These are phyloP conservation scores for Verticillium dahliae DNA, from an alignment of 2,329 filamentous ascomycete genomes.

Conservation along the genomic window DNA sequence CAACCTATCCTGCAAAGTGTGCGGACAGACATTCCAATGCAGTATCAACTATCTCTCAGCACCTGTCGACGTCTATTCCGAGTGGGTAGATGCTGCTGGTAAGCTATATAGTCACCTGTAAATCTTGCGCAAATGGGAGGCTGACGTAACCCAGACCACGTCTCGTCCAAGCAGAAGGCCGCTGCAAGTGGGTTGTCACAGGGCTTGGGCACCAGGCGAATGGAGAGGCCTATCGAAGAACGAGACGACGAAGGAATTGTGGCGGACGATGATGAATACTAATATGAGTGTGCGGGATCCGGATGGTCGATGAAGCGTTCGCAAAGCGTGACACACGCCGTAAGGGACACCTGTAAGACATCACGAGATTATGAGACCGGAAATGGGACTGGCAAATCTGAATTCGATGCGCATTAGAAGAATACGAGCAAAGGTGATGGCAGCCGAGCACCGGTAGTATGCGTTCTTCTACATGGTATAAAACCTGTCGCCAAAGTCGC, in stretches of 20 bases:
- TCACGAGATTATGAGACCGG: not conserved
- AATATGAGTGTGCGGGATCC: slow-evolving; percentile 14
- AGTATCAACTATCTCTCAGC: slow-evolving; percentile 89
- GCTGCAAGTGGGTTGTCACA: not conserved
- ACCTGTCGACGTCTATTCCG: slow-evolving; percentile 90
- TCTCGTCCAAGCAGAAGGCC: slow-evolving; percentile 1
- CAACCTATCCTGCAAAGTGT: slow-evolving; percentile 82
- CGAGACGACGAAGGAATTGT: slow-evolving; percentile 47
- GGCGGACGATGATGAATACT: slow-evolving; percentile 51
- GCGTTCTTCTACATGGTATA: slow-evolving; percentile 69
- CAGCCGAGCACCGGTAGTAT: not conserved
- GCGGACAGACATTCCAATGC: slow-evolving; percentile 89
- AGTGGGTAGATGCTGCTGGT: slow-evolving; percentile 89
- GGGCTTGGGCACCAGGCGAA: not conserved
- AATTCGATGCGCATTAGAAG: not conserved
- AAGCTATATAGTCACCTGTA: slow-evolving; percentile 3
- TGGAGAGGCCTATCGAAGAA: slow-evolving; percentile 23
- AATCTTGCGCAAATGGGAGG: not conserved
- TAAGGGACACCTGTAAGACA: not conserved
- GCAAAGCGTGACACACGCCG: not conserved
- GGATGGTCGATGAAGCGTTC: not conserved
- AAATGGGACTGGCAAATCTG: not conserved
- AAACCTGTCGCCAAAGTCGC: slow-evolving; percentile 93
- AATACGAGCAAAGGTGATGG: not conserved
- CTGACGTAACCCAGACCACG: not conserved